A percentile compares a stretch with the other conserved stretches of the same genome.
These are phyloP conservation scores for Colletotrichum sp. DNA, from an alignment of 2,329 filamentous ascomycete species.

Conservation along the genomic window DNA sequence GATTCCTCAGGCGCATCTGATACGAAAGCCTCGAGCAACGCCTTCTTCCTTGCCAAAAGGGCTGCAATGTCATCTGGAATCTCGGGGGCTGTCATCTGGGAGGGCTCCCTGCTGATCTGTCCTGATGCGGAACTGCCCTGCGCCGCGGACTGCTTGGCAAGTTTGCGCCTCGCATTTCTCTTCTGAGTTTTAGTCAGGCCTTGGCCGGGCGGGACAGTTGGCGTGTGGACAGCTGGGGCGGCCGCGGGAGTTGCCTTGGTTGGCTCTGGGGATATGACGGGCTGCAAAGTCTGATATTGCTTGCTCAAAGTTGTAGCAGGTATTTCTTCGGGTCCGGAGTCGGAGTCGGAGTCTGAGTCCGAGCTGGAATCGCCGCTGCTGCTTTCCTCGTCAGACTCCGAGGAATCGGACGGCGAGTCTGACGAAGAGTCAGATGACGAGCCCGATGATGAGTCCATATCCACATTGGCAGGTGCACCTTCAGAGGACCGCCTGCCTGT, in stretches of 20 bases:
- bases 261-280: neutral
- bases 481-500: neutral
- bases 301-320: conserved; percentile 33
- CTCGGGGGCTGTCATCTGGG: neutral
- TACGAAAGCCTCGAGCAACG: conserved; percentile 38
- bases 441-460: neutral
- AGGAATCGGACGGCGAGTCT: neutral
- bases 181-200: conserved; percentile 52
- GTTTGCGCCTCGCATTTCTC: conserved; percentile 56
- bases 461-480: neutral
- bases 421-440: neutral
- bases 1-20: neutral
- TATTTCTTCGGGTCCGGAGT: conserved; percentile 38
- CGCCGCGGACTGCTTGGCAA: conserved; percentile 32
- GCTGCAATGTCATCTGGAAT: conserved; percentile 26
- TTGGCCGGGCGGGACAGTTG: conserved; percentile 33
- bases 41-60: conserved; percentile 44
- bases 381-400: neutral
- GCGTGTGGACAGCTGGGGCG: conserved; percentile 5
- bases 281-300: neutral
- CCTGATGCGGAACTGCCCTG: neutral
- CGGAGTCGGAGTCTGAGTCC: neutral
- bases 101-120: neutral
- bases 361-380: conserved; percentile 27
- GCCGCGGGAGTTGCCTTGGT: neutral